phyloP scores from a whole-genome alignment of 2,329 filamentous ascomycete species.

The Arthrinium phaeospermum region DNA sequence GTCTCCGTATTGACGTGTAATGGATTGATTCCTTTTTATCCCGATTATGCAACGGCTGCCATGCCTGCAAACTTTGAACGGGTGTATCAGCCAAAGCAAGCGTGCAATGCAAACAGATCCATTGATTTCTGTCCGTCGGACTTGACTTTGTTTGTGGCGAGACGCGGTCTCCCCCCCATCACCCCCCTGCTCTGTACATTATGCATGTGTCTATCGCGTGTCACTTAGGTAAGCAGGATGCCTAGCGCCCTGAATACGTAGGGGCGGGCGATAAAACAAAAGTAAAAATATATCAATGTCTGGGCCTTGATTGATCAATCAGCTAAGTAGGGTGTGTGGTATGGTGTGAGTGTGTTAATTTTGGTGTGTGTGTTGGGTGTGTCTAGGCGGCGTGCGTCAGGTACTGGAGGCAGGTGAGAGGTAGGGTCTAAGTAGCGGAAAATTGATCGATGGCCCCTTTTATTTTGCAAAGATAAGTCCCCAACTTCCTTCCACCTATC shows the following conservation, averaged over 20 bases:
- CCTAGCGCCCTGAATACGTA: neutral
- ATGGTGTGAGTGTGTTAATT: neutral
- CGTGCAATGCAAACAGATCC: slow-evolving; percentile 16
- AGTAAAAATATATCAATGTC: slow-evolving; percentile 1
- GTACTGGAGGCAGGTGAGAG: neutral
- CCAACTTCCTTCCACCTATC: neutral
- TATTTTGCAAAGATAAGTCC: neutral
- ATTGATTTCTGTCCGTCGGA: slow-evolving; percentile 8
- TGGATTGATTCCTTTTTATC: neutral
- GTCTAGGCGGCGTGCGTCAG: neutral
- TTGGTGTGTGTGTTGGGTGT: neutral
- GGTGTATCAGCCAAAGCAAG: slow-evolving; percentile 16
- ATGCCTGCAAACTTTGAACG: slow-evolving; percentile 3
- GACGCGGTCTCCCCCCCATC: neutral
- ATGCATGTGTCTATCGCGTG: slow-evolving; percentile 4
- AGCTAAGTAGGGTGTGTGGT: slow-evolving; percentile 6
- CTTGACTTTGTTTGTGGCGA: slow-evolving; percentile 16
- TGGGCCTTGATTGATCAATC: neutral
- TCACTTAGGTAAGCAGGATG: slow-evolving; percentile 13
- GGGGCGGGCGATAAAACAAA: slow-evolving; percentile 1
- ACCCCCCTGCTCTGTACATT: neutral
- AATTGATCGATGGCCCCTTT: slow-evolving; percentile 13
- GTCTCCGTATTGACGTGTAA: neutral
- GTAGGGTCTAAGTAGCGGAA: neutral
- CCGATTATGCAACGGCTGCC: slow-evolving; percentile 12